These are phyloP conservation scores for Simmondsia chinensis DNA, from an alignment of 148 eudicot genomes.

Conservation along the genomic window DNA sequence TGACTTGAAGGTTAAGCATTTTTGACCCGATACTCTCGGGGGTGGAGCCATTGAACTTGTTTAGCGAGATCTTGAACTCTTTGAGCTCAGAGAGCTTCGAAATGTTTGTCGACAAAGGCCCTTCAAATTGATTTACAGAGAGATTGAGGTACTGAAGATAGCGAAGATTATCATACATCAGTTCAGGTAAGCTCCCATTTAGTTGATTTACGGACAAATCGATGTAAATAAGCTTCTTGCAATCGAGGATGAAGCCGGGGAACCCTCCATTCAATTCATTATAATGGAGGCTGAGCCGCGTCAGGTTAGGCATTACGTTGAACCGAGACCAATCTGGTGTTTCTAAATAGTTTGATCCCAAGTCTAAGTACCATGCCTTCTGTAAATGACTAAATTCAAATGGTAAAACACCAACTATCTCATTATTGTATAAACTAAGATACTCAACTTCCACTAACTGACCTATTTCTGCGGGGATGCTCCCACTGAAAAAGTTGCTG, in stretches of 20 bases:
- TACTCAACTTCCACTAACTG: no score
- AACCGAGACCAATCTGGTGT: slow-evolving; percentile 15
- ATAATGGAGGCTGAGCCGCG: slow-evolving; percentile 9
- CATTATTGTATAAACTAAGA: no score
- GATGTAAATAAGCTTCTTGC: slow-evolving; percentile 9
- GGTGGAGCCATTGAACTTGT: slow-evolving; percentile 34
- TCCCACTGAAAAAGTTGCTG: no score
- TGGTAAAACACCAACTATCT: no score
- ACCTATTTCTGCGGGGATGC: no score
- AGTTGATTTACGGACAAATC: slow-evolving; percentile 12
- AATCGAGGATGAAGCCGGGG: slow-evolving; percentile 13
- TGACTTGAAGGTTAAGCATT: slow-evolving; percentile 14
- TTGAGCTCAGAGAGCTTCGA: slow-evolving; percentile 35
- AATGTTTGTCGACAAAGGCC: slow-evolving; percentile 33
- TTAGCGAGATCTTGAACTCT: slow-evolving; percentile 33
- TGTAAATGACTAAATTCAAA: no score
- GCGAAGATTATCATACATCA: slow-evolving; percentile 27
- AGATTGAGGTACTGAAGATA: slow-evolving; percentile 50
- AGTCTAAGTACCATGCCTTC: slow-evolving; percentile 9
- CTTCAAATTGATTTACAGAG: slow-evolving; percentile 35
- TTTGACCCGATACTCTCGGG: slow-evolving; percentile 14
- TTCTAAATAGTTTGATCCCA: slow-evolving; percentile 18
- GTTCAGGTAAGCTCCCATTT: slow-evolving; percentile 17
- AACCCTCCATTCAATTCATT: slow-evolving; percentile 12
- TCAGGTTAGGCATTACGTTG: slow-evolving; percentile 6